Percentiles rank a stretch among this genome's conserved stretches.
Evolutionary conservation across 208 protist species (phyloP).

Genomic region (Leishmania mexicana): DNA sequence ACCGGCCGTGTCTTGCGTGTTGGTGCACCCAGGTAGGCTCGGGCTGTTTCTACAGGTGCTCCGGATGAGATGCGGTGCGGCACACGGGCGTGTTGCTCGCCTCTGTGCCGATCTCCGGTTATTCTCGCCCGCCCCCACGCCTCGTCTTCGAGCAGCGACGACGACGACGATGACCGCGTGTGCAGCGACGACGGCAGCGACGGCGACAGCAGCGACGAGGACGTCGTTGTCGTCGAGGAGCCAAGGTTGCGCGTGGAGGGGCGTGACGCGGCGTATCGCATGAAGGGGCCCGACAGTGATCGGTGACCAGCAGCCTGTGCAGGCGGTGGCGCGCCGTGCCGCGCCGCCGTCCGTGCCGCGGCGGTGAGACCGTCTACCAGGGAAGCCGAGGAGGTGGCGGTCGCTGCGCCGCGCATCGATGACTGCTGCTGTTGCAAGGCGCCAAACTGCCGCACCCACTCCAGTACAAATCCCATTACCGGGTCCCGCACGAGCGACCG

Average conservation of each 20-base stretch:
- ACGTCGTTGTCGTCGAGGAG: slow-evolving; percentile 5
- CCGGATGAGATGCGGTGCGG: neutral
- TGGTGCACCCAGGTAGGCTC: neutral
- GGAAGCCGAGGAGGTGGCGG: neutral
- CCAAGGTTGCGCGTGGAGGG: slow-evolving; percentile 33
- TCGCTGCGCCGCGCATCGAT: neutral
- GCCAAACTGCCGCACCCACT: slow-evolving; percentile 71
- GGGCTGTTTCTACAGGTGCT: neutral
- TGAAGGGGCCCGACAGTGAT: neutral
- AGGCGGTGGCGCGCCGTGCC: neutral
- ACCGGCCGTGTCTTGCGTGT: slow-evolving; percentile 20
- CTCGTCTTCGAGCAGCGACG: slow-evolving; percentile 3
- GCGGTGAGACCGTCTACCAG: slow-evolving; percentile 20
- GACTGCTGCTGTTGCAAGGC: slow-evolving; percentile 13
- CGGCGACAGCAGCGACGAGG: neutral
- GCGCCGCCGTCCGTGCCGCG: slow-evolving; percentile 20
- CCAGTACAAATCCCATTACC: slow-evolving; percentile 73
- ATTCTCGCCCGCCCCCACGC: neutral
- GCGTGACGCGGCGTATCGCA: slow-evolving; percentile 5
- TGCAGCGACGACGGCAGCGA: neutral
- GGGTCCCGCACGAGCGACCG: slow-evolving; percentile 49
- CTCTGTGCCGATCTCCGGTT: neutral
- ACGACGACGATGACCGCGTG: slow-evolving; percentile 5
- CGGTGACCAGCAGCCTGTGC: neutral
- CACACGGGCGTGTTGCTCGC: neutral